Evolutionary conservation across 1,284 basidiomycete genomes (phyloP), one percentile per base, ranked within the genome.

Genomic region (Jaminaea rosea): DNA sequence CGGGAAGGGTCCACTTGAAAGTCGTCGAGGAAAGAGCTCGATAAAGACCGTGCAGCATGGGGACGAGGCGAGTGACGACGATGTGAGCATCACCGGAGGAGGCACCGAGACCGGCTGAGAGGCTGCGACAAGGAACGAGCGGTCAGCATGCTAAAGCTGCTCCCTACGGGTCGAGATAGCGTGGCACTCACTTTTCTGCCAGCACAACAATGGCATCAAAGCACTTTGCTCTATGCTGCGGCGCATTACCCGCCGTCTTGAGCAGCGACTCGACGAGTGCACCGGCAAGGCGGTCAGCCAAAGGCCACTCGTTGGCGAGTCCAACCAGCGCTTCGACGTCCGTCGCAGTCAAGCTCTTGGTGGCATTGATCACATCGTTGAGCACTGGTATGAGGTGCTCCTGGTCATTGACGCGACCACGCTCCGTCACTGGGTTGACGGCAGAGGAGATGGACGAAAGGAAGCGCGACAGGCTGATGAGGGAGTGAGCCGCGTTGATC

Each of bases 11-110:
- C 88, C 88, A 92, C 21, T 80, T 77, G 65, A 86, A 90, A 1
- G 82, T 79, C 1, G 83, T 83, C 11, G 85, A 84, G 42, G 83
- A 85, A 54, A 91, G 81, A 11, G 89, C 88, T 31, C 89, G 82
- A 71, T 90, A 88, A 34, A 91, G 77, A 11, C 89, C 89, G 72
- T 93, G 88, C 52, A 93, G 79, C 26, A 85, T 82, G 9, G 90
- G 89, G 19, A 84, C 83, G 45, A 85, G 57, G 46, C 60, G 77
- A 62, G 87, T 85, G 0, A 83, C 83, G 17, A 92, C 77, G 27
- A 86, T 79, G 58, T 83, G 80, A 26, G 83, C 77, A 1, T 85
- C 88, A 86, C 63, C 49, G 5, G 62, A 21, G 13, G 56, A 51
- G 26, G 59, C 55, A 44, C 49, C 41, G 45, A 58, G 58, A 1